Percentiles rank a stretch among this genome's conserved stretches.
Conservation (phyloP, 2,329 filamentous ascomycete genomes). For the Diplodia seriata region DNA sequence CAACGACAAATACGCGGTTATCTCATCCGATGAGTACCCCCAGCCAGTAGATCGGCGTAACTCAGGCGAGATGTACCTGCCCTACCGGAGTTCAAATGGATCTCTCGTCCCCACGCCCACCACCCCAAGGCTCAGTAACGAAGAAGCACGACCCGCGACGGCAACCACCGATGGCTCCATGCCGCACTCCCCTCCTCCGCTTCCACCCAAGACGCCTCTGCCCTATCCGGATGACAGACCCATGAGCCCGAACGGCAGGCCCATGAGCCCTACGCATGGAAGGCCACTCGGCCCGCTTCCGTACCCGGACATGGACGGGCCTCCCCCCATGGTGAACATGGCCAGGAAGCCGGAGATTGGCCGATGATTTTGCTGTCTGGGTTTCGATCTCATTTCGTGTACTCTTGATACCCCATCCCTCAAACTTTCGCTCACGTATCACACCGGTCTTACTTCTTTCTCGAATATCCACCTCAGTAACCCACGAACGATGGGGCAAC, state of each 20-base stretch:
- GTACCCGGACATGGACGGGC: slow-evolving; percentile 81
- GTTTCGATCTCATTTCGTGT: not conserved
- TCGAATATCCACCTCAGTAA: not conserved
- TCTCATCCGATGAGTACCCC: slow-evolving; percentile 65
- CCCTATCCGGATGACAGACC: slow-evolving; percentile 38
- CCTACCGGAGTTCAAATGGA: slow-evolving; percentile 31
- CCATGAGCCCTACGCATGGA: slow-evolving; percentile 34
- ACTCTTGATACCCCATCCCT: not conserved
- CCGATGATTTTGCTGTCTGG: slow-evolving; percentile 15
- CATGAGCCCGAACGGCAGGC: slow-evolving; percentile 30
- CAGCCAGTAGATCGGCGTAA: slow-evolving; percentile 40
- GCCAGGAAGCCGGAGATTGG: slow-evolving; percentile 80
- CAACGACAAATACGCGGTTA: slow-evolving; percentile 74
- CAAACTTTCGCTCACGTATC: not conserved
- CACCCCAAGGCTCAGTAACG: slow-evolving; percentile 42
- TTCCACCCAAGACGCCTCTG: slow-evolving; percentile 51
- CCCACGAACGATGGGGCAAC: not conserved
- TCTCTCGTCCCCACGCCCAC: slow-evolving; percentile 23
- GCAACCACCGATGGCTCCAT: slow-evolving; percentile 35
- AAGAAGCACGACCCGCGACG: slow-evolving; percentile 38
- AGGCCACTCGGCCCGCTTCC: slow-evolving; percentile 61
- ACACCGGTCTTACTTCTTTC: not conserved
- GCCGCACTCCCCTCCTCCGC: slow-evolving; percentile 45
- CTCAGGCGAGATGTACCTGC: slow-evolving; percentile 17
- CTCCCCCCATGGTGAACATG: slow-evolving; percentile 85